Conservation (phyloP, 1,284 basidiomycete genomes). For the Sphagnurus paluster region DNA sequence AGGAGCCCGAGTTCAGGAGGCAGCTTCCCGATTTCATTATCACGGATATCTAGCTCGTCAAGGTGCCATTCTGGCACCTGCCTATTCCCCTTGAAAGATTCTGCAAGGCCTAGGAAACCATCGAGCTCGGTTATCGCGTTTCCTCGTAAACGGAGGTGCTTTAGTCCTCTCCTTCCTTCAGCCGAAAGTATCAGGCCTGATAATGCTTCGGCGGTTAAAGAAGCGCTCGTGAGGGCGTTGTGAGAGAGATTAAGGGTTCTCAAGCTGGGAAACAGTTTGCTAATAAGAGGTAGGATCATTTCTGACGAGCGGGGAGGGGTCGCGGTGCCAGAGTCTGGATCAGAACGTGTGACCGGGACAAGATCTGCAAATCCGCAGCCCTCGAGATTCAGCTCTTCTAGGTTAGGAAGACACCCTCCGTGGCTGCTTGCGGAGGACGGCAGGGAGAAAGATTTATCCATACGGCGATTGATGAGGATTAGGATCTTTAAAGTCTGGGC, state of each 20-base stretch:
- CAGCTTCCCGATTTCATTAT: conserved; percentile 72
- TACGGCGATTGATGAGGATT: conserved; percentile 60
- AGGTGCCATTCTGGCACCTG: conserved; percentile 66
- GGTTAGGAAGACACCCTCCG: conserved; percentile 50
- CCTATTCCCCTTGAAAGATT: conserved; percentile 62
- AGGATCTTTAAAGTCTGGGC: conserved; percentile 60
- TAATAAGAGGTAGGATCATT: conserved; percentile 54
- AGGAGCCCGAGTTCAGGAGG: conserved; percentile 69
- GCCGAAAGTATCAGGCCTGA: conserved; percentile 49
- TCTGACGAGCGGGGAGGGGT: conserved; percentile 46
- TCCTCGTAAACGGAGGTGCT: conserved; percentile 64
- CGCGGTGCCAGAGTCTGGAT: conserved; percentile 28
- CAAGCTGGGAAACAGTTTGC: conserved; percentile 67
- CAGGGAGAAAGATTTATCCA: conserved; percentile 61
- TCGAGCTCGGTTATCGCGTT: conserved; percentile 62
- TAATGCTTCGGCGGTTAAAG: conserved; percentile 48
- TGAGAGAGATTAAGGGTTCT: conserved; percentile 71
- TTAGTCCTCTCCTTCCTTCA: conserved; percentile 50
- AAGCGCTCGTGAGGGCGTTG: conserved; percentile 58
- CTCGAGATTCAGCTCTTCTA: conserved; percentile 73
- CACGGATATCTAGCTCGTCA: conserved; percentile 76
- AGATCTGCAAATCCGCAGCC: conserved; percentile 65
- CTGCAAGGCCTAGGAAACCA: conserved; percentile 59
- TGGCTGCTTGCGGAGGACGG: conserved; percentile 38
- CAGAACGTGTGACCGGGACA: conserved; percentile 42